These are phyloP conservation scores for Telfairia occidentalis DNA, from an alignment of 331 rosid species.

Conservation along the genomic window DNA sequence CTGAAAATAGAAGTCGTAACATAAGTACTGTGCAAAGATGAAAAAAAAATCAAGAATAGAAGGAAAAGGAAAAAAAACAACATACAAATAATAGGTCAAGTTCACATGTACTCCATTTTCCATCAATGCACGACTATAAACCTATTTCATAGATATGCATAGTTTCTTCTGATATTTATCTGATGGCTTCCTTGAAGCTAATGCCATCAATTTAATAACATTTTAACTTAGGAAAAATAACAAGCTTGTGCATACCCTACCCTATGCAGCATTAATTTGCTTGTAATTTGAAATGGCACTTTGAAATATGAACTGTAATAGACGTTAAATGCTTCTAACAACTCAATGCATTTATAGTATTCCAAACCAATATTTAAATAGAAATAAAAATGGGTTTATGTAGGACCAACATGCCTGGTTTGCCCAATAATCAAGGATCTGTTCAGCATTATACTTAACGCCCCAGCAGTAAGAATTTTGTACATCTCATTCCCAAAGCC, in stretches of 20 bases:
- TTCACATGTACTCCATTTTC: not conserved
- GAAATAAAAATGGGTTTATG: slow-evolving; percentile 72
- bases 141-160: not conserved
- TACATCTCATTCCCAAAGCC: slow-evolving; percentile 99
- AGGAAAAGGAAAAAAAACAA: not conserved
- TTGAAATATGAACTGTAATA: not conserved
- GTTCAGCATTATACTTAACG: slow-evolving; percentile 79
- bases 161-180: not conserved
- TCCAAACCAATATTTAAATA: slow-evolving; percentile 13
- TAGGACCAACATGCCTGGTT: slow-evolving; percentile 99
- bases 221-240: not conserved
- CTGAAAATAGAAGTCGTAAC: slow-evolving; percentile 41
- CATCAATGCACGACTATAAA: not conserved
- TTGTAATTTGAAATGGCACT: not conserved
- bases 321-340: not conserved
- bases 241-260: not conserved
- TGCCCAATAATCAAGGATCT: slow-evolving; percentile 97
- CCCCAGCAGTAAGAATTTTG: slow-evolving; percentile 74
- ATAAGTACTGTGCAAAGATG: not conserved
- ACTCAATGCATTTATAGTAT: not conserved
- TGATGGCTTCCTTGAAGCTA: not conserved
- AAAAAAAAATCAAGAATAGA: not conserved
- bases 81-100: not conserved
- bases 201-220: not conserved
- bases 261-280: not conserved